phyloP scores from a whole-genome alignment of 2,329 filamentous ascomycete genomes.

The Xylariomycetidae sp. region DNA sequence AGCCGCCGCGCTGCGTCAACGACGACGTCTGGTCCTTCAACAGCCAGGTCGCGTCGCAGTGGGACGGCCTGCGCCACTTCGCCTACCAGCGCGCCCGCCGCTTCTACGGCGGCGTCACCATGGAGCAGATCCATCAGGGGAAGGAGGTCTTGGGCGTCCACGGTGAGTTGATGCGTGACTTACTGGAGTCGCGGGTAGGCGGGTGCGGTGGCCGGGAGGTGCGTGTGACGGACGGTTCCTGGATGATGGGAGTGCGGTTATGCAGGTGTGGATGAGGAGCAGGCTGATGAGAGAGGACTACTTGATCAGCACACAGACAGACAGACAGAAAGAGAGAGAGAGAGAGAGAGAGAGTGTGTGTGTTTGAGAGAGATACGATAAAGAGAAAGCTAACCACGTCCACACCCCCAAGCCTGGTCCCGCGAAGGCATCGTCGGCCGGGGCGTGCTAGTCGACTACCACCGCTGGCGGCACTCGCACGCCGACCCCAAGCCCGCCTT shows the following conservation, averaged over 20 bases:
- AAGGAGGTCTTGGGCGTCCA: conserved; percentile 37
- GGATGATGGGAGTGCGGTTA: too few relatives aligned
- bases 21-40: conserved; percentile 57
- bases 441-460: conserved; percentile 48
- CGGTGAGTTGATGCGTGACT: too few relatives aligned
- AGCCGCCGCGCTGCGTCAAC: conserved; percentile 47
- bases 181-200: too few relatives aligned
- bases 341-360: too few relatives aligned
- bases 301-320: too few relatives aligned
- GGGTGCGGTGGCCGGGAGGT: too few relatives aligned
- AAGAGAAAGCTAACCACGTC: conserved; percentile 1
- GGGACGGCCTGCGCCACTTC: conserved; percentile 31
- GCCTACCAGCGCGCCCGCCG: conserved; percentile 30
- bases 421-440: conserved; percentile 50
- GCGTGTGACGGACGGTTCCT: too few relatives aligned
- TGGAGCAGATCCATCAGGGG: conserved; percentile 34
- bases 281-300: too few relatives aligned
- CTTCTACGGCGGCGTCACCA: conserved; percentile 31
- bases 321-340: not conserved
- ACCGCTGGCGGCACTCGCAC: conserved; percentile 38
- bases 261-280: too few relatives aligned
- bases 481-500: conserved; percentile 22
- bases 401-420: conserved; percentile 37
- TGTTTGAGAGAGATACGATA: too few relatives aligned
- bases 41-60: conserved; percentile 52